phyloP scores from a whole-genome alignment of 2,329 filamentous ascomycete species.

The Penicillium sp. region DNA sequence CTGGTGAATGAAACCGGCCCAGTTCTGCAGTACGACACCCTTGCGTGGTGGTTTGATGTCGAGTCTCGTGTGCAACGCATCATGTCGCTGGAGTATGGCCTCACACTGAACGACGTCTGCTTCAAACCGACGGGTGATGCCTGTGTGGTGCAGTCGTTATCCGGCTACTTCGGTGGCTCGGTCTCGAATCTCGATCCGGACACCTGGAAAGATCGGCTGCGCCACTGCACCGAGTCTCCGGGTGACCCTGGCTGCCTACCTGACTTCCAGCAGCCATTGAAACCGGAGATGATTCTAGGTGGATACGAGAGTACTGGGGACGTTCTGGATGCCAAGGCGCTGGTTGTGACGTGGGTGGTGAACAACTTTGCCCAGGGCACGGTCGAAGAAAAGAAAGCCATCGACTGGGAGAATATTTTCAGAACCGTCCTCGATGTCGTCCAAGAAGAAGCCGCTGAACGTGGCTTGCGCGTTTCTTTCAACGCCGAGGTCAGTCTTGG shows the following conservation, averaged over 20 bases:
- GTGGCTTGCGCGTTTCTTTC: constrained; percentile 87
- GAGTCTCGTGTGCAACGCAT: constrained; percentile 75
- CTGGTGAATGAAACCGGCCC: constrained; percentile 82
- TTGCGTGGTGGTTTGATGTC: constrained; percentile 91
- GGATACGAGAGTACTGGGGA: constrained; percentile 68
- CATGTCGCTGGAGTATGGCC: constrained; percentile 67
- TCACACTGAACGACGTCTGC: constrained; percentile 80
- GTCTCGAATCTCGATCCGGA: constrained; percentile 62
- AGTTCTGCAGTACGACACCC: constrained; percentile 83
- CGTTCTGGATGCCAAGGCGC: constrained; percentile 72
- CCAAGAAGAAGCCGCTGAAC: constrained; percentile 74
- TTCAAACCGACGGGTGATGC: constrained; percentile 89
- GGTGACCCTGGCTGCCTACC: constrained; percentile 75
- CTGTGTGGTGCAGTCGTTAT: constrained; percentile 91
- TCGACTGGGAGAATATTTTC: constrained; percentile 85
- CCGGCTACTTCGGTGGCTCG: constrained; percentile 78
- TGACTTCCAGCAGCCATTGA: constrained; percentile 83
- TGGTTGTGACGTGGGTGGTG: constrained; percentile 93
- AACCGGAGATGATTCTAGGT: constrained; percentile 82
- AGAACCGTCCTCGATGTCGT: constrained; percentile 73
- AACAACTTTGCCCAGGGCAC: constrained; percentile 80
- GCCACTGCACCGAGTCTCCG: constrained; percentile 74
- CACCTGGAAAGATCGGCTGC: constrained; percentile 72
- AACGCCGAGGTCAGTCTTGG: constrained; percentile 94
- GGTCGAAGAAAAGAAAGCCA: constrained; percentile 68